Evolutionary conservation across 345 rosid genomes (phyloP), one percentile per base, ranked within the genome.

Genomic region (Stellera chamaejasme): DNA sequence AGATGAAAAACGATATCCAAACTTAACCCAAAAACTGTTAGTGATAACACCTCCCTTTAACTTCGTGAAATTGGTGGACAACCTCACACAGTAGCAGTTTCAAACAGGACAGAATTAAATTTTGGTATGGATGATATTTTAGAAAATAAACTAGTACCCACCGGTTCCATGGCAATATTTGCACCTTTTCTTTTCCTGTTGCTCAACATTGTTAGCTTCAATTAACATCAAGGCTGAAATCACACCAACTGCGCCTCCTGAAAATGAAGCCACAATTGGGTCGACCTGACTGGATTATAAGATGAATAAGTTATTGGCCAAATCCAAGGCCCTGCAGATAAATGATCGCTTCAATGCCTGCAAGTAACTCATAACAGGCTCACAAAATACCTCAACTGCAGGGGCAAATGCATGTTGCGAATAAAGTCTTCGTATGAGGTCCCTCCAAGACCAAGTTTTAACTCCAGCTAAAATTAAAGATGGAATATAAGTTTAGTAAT

Each of bases 171-270:
- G 77, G 75, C 98, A 92, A 73, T 92, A 92, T 77, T 78, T 85
- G 74, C 98, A 92, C 73, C 95, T 76, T 76, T 86, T 92, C 79
- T 84, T 88, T 87, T 85, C 90, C 69, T 92, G 98, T 53, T 72
- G 84, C 72, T 88, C 85, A 43, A 92, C 96, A 71, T 88, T 88
- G 69, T 84, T 92, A 47, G 65, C 90, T 77, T 88, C 98, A 57
- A 88, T 84, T 56, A 92, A 55, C 98, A 92, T 92, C 75, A 92
- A 77, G 52, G 96, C 79, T n/a, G 98, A 92, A 53, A 92, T 88
- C 48, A 92, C 98, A 49, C 98, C 98, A 13, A 92, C 96, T 11
- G 95, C 90, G 8, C 98, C 98, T 7, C 98, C 98, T 13, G 95
- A 82, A 76, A 86, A 92, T 48, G 98, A 92, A 45, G 98, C 98